phyloP scores from a whole-genome alignment of 2,329 filamentous ascomycete species.

The Claviceps capensis region DNA sequence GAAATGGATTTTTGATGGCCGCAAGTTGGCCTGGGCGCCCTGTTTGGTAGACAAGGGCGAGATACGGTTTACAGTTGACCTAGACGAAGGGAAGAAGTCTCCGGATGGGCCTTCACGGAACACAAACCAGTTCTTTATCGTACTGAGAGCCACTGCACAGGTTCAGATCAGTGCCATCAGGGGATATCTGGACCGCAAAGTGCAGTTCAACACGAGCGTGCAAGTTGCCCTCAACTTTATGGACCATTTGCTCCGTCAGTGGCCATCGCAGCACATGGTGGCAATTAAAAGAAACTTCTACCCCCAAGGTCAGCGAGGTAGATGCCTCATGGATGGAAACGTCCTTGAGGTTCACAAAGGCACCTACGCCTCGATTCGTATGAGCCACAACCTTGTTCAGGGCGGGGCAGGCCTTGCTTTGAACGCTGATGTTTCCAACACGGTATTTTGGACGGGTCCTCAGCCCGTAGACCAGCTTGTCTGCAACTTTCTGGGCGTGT shows the following conservation, averaged over 20 bases:
- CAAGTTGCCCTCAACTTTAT: conserved; percentile 80
- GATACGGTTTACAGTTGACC: conserved; percentile 48
- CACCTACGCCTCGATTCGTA: conserved; percentile 72
- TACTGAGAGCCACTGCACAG: conserved; percentile 48
- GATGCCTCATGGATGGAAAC: conserved; percentile 39
- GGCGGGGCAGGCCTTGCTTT: conserved; percentile 53
- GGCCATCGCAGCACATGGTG: conserved; percentile 53
- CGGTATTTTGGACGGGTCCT: conserved; percentile 60
- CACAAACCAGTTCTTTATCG: conserved; percentile 42
- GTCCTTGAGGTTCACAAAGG: conserved; percentile 73
- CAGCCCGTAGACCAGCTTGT: conserved; percentile 25
- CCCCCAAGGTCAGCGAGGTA: conserved; percentile 32
- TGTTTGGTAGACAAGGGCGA: conserved; percentile 30
- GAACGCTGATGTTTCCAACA: conserved; percentile 86
- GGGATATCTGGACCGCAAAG: conserved; percentile 48
- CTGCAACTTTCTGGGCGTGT: conserved; percentile 19
- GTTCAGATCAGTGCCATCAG: conserved; percentile 55
- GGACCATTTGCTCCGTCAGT: conserved; percentile 75
- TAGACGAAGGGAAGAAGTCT: conserved; percentile 52
- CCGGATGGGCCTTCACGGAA: conserved; percentile 17
- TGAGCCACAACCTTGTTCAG: conserved; percentile 42
- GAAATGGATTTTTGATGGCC: conserved; percentile 65
- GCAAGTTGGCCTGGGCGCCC: conserved; percentile 66
- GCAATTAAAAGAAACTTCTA: conserved; percentile 79
- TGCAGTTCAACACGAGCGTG: conserved; percentile 50